Conservation (phyloP, 2,329 filamentous ascomycete species). For the Chrysosporium queenslandicum region DNA sequence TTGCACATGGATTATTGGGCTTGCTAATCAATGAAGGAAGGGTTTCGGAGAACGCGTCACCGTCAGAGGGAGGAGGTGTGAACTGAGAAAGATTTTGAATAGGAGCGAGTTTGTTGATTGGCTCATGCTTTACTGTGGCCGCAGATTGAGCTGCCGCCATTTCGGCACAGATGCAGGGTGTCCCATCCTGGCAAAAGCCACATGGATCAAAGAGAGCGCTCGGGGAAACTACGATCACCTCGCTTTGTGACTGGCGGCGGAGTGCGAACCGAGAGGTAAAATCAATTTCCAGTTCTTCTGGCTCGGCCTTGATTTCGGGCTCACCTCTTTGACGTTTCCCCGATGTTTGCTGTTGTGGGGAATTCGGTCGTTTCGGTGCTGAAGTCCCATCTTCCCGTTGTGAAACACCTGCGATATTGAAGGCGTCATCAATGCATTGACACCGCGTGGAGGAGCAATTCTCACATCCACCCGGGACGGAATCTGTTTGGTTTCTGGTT, state of each 20-base stretch:
- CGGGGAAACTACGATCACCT: conserved; percentile 26
- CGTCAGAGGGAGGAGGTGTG: conserved; percentile 45
- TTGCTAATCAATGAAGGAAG: conserved; percentile 28
- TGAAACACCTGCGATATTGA: conserved; percentile 38
- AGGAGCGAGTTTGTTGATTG: conserved; percentile 35
- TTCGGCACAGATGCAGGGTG: conserved; percentile 73
- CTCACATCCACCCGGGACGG: conserved; percentile 50
- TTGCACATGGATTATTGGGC: conserved; percentile 44
- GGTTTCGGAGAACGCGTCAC: conserved; percentile 48
- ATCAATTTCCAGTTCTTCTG: conserved; percentile 56
- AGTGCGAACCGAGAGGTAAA: conserved; percentile 58
- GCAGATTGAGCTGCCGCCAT: conserved; percentile 39
- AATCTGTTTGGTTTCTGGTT: conserved; percentile 16
- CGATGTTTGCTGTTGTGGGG: conserved; percentile 24
- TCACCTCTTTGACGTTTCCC: conserved; percentile 48
- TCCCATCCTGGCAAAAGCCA: conserved; percentile 73
- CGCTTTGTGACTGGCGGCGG: conserved; percentile 29
- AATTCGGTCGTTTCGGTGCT: conserved; percentile 30
- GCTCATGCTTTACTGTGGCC: conserved; percentile 37
- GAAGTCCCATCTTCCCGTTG: conserved; percentile 29
- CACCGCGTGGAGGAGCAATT: conserved; percentile 57
- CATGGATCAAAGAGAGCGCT: conserved; percentile 56
- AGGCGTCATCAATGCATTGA: conserved; percentile 49
- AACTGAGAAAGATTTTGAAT: conserved; percentile 41
- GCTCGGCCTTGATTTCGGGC: conserved; percentile 37